These are phyloP conservation scores for Hypsizygus marmoreus DNA, from an alignment of 768 basidiomycete species.

Conservation along the genomic window DNA sequence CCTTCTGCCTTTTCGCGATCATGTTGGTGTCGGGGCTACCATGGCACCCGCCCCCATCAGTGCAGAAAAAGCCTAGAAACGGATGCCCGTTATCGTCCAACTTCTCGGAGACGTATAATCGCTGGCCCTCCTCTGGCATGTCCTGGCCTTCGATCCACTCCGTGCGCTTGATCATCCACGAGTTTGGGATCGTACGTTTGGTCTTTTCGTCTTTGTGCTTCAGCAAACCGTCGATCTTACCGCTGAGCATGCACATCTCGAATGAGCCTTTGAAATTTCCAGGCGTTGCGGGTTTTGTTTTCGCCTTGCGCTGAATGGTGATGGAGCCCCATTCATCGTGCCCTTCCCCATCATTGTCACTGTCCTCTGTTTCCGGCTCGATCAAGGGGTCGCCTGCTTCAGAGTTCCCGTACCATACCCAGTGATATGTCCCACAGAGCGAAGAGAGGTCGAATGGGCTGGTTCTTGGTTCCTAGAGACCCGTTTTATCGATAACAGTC, in stretches of 20 bases:
- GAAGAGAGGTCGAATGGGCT: background rate
- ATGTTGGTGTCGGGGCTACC: background rate
- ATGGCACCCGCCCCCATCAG: no score
- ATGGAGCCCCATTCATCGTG: slow-evolving; percentile 3
- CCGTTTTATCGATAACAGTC: no score
- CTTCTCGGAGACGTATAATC: slow-evolving; percentile 4
- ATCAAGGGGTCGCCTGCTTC: background rate
- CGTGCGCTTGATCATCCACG: background rate
- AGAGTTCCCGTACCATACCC: slow-evolving; percentile 5
- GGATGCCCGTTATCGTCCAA: slow-evolving; percentile 5
- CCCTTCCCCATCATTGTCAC: background rate
- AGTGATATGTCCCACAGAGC: slow-evolving; percentile 4
- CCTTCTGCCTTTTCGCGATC: slow-evolving; percentile 7
- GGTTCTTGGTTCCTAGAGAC: background rate
- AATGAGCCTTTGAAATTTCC: slow-evolving; percentile 1
- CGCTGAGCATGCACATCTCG: background rate
- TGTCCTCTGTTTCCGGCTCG: background rate
- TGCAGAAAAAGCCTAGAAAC: slow-evolving; percentile 4
- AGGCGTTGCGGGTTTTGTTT: background rate
- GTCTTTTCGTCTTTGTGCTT: background rate
- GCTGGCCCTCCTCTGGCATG: background rate
- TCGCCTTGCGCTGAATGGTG: background rate
- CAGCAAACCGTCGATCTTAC: background rate
- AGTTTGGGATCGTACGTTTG: background rate
- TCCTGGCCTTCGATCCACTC: background rate